Conservation (phyloP, 1,284 basidiomycete species). For the Heterobasidion parviporum region DNA sequence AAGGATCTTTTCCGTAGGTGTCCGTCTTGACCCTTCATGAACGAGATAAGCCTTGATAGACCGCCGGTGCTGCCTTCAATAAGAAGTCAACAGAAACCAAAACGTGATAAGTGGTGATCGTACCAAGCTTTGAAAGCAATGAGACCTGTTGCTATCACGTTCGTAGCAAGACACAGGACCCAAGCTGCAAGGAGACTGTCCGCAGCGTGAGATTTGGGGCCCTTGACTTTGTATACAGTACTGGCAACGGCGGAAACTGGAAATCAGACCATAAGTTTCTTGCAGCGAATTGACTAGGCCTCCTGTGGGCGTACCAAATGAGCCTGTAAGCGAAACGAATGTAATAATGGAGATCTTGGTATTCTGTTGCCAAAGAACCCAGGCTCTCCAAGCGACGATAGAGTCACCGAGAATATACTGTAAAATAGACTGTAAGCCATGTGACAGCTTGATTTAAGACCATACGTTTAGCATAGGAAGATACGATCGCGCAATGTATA, state of each 20-base stretch:
- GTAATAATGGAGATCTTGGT: not conserved
- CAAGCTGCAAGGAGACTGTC: not conserved
- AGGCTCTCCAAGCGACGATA: conserved; percentile 1
- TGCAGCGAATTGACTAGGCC: not conserved
- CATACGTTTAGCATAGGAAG: not conserved
- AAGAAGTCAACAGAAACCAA: not conserved
- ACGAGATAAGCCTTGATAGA: not conserved
- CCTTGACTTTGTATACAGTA: not conserved
- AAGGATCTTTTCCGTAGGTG: not conserved
- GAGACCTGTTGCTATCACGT: conserved; percentile 1
- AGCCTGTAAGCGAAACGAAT: not conserved
- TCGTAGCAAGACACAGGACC: not conserved
- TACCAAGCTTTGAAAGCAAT: conserved; percentile 1
- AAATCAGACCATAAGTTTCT: not conserved
- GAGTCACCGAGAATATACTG: not conserved
- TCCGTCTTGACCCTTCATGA: not conserved
- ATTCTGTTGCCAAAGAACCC: not conserved
- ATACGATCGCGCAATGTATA: not conserved
- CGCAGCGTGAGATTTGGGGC: no score
- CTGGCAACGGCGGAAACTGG: not conserved
- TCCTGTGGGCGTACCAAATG: not conserved
- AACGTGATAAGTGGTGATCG: not conserved
- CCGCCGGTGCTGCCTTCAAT: not conserved
- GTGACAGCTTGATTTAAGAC: no score
- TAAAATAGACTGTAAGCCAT: no score